Evolutionary conservation across 2,329 filamentous ascomycete genomes (phyloP), one percentile per base, ranked within the genome.

Genomic region (Fusarium mangiferae): DNA sequence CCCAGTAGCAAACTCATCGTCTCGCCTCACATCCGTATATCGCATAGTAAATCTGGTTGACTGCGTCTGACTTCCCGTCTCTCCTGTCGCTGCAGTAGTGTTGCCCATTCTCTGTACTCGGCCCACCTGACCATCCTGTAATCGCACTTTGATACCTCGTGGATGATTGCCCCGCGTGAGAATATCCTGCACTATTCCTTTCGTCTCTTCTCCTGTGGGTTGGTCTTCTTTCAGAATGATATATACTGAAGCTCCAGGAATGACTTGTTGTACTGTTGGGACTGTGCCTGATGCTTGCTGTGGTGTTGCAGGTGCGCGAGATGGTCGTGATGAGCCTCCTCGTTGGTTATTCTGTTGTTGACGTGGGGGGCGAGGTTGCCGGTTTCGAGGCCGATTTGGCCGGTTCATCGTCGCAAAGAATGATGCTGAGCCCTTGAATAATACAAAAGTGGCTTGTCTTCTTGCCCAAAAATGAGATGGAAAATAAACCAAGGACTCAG

Each of bases 141-240:
- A 85, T 6, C 93, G 89, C 30, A 95, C 93, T 81, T 95, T 96
- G 83, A 95, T 93, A 41, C 93, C 93, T 15, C 92, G 87, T 6
- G 92, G 92, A 77, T 96, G 93, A 75, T 95, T 90, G 33, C 92
- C 92, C 3, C 89, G 85, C 5, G 93, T 95, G 54, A 96, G 85
- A 0, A 95, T 81, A 51, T 94, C 89, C 59, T 87, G 86, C 3
- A 96, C 90, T 10, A 86, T 81, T 30, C 93, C 93, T 49, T 86
- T 84, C 3, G 94, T 93, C 76, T 94, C 90, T 51, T 88, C 87
- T 12, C 93, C 93, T 0, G 92, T 94, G 3, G 88, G 89, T 80
- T 96, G 93, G 81, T 96, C 93, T 69, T 88, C 86, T 78, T 96
- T 96, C 38, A 95, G 86, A 3, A 95, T 86, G 62, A 96, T 93